Percentiles rank a stretch among this genome's conserved stretches.
phyloP scores from a whole-genome alignment of 805 yeast species.

The Spencermartinsiella europaea region DNA sequence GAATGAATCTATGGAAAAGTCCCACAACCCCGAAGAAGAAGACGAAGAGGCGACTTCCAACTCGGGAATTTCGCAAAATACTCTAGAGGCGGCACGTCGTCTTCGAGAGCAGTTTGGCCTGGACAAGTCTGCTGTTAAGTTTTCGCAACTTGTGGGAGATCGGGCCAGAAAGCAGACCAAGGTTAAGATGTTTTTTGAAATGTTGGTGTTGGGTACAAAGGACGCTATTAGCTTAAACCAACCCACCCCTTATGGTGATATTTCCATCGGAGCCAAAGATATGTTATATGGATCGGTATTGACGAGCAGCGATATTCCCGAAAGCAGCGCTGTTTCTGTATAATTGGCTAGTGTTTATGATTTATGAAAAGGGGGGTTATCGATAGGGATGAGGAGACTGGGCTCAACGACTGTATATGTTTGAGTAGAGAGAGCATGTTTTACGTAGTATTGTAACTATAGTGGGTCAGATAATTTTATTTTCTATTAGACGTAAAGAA shows the following conservation, averaged over 20 bases:
- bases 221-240: conserved; percentile 66
- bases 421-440: neutral
- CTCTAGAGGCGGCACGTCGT: conserved; percentile 48
- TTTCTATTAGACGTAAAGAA: too few relatives aligned
- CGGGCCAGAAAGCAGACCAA: conserved; percentile 48
- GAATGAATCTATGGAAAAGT: neutral
- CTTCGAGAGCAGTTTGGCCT: conserved; percentile 35
- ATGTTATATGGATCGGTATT: conserved; percentile 20
- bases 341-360: neutral
- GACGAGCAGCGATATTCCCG: neutral
- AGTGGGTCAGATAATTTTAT: neutral
- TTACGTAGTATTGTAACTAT: neutral
- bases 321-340: neutral
- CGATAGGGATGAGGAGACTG: too few relatives aligned
- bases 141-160: conserved; percentile 22
- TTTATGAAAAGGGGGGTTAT: neutral
- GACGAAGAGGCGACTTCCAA: conserved; percentile 1
- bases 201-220: conserved; percentile 73
- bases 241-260: conserved; percentile 53
- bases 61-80: conserved; percentile 40
- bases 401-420: too few relatives aligned
- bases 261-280: conserved; percentile 46
- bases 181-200: conserved; percentile 71
- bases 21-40: neutral
- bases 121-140: conserved; percentile 32